A percentile compares a stretch with the other conserved stretches of the same genome.
Conservation (phyloP, 371 early-diverging fungal species). For the Haplosporangium sp. region DNA sequence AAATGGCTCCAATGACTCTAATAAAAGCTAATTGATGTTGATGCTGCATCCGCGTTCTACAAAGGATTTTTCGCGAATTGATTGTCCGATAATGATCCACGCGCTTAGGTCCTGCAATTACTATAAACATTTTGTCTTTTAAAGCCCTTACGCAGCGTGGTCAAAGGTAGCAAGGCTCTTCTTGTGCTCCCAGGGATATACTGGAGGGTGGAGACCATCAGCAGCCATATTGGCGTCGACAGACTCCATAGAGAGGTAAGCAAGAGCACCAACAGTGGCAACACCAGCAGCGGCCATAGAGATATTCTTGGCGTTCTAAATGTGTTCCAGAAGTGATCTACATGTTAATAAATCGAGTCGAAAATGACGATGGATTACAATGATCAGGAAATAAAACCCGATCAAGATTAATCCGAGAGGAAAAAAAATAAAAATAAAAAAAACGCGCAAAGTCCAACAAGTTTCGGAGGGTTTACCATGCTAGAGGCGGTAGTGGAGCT, state of each 20-base stretch:
- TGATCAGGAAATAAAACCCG: constrained; percentile 1
- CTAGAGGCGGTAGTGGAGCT: constrained; percentile 26
- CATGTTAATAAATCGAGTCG: not conserved
- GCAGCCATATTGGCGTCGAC: constrained; percentile 63
- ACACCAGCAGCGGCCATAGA: constrained; percentile 69
- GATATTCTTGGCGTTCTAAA: constrained; percentile 56
- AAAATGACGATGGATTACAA: not conserved
- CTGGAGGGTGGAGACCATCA: constrained; percentile 93
- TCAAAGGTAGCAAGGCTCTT: constrained; percentile 89
- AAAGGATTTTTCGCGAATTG: not conserved
- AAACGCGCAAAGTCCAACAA: constrained; percentile 4
- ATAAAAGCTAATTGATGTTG: not conserved
- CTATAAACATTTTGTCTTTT: not conserved
- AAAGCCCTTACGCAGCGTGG: constrained; percentile 84
- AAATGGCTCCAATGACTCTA: not conserved
- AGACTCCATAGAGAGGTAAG: constrained; percentile 62
- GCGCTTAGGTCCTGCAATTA: not conserved
- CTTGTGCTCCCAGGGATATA: constrained; percentile 90
- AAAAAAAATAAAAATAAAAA: not conserved
- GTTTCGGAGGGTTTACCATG: constrained; percentile 37
- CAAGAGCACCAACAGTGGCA: constrained; percentile 68
- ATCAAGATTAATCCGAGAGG: constrained; percentile 22
- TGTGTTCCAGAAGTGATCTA: not conserved
- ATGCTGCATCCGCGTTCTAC: not conserved
- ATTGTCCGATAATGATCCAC: not conserved